These are phyloP conservation scores for Phytomonas sp. DNA, from an alignment of 208 protist species.

Conservation along the genomic window DNA sequence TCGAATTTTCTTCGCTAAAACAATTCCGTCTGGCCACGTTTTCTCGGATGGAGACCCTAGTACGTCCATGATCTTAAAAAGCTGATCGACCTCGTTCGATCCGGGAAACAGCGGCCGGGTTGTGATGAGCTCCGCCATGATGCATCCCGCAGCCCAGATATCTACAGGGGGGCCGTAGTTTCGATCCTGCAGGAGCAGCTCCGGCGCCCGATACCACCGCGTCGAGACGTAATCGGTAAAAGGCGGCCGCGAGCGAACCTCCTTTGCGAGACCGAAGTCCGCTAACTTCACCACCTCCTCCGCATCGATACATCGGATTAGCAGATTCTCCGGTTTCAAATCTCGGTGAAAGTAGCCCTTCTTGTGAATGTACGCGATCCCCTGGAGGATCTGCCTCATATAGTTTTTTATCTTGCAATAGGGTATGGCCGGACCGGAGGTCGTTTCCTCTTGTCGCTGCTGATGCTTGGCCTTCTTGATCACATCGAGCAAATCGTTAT, in stretches of 20 bases:
- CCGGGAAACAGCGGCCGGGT: constrained; percentile 95
- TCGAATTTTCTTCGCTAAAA: constrained; percentile 69
- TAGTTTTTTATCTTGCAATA: constrained; percentile 98
- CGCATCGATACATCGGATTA: constrained; percentile 59
- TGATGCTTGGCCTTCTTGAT: constrained; percentile 52
- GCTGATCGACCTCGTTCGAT: constrained; percentile 94
- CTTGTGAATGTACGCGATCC: constrained; percentile 94
- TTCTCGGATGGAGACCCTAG: constrained; percentile 76
- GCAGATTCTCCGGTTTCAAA: constrained; percentile 91
- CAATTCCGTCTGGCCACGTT: constrained; percentile 57
- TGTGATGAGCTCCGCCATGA: constrained; percentile 93
- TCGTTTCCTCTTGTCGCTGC: constrained; percentile 7
- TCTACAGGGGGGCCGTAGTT: constrained; percentile 96
- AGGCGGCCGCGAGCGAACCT: constrained; percentile 75
- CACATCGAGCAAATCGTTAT: constrained; percentile 91
- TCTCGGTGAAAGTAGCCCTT: constrained; percentile 90
- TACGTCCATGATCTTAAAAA: constrained; percentile 92
- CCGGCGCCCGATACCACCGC: constrained; percentile 97
- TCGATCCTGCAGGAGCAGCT: constrained; percentile 95
- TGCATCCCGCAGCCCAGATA: constrained; percentile 98
- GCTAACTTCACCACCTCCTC: constrained; percentile 96
- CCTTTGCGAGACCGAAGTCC: constrained; percentile 97
- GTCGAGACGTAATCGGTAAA: constrained; percentile 95
- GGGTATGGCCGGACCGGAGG: constrained; percentile 95
- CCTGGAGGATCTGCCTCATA: constrained; percentile 89